Evolutionary conservation across 495 filamentous ascomycete genomes (phyloP), one percentile per base, ranked within the genome.

Genomic region (Penicillium goetzii): DNA sequence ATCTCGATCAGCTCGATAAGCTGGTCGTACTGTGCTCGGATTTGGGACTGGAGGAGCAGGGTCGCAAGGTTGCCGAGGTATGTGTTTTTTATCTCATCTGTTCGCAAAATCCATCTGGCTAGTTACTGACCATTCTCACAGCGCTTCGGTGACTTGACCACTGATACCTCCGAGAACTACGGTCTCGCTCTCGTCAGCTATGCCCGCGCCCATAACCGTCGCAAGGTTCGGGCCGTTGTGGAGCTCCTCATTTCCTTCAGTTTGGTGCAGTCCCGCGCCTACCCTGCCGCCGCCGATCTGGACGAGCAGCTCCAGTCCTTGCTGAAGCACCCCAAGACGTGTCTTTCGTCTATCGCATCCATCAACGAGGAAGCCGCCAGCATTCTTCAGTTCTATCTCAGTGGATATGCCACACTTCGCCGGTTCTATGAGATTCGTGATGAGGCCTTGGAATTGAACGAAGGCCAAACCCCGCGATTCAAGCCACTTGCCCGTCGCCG

Each of bases 381-480:
- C 59, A 85, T 95, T 11, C 80, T 97, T 2, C 90, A 91, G 53
- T 89, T 86, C 62, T 88, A 92, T 70, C 84, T 96, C n/a, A 92
- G 89, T 71, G 93, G 93, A 36, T 97, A 97, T 68, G 93, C 92
- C 36, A 93, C 90, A 0, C 80, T 97, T 7, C 86, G 93, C 17
- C 88, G 88, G 64, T 97, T 93, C 77, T 97, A 96, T 73, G 89
- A 93, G 65, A 84, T 92, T 41, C 87, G 93, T 51, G 93, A 97
- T 64, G 83, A 88, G 62, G 82, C 84, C 12, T 60, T 85, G 2
- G 64, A 67, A 23, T 63, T 77, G 6, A 32, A 72, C 52, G 68
- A 77, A 11, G 79, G 80, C n/a, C 67, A 80, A 61, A 74, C 65
- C n/a, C 75, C 77, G 2, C 74, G 73, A 17, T 73, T 79, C 66